Evolutionary conservation across 192 early-diverging fungal species (phyloP).

Genomic region (Gonapodya prolifera): DNA sequence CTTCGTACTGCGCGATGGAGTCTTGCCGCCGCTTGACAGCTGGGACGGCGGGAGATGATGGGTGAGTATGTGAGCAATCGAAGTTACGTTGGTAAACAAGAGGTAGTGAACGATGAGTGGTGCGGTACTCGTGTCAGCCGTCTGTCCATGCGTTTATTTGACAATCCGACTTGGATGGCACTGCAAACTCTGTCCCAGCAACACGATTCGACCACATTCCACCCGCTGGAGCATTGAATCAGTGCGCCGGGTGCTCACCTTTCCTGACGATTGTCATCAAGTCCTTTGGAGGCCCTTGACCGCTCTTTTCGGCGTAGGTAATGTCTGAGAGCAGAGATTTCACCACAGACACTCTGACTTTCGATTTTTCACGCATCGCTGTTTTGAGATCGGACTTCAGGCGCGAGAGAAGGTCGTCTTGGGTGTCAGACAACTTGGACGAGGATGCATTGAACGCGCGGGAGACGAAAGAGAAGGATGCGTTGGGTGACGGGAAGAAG

Average conservation of each 20-base stretch:
- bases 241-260: not conserved
- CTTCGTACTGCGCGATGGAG: conserved; percentile 49
- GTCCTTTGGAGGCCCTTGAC: not conserved
- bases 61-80: conserved; percentile 8
- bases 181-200: not conserved
- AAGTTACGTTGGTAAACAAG: not conserved
- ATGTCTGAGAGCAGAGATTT: conserved; percentile 69
- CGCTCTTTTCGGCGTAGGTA: conserved; percentile 61
- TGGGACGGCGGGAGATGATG: conserved; percentile 37
- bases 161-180: not conserved
- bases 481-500: not conserved
- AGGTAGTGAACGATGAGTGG: not conserved
- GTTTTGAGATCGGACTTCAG: conserved; percentile 71
- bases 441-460: too few species aligned
- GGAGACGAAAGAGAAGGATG: not conserved
- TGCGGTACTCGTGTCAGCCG: not conserved
- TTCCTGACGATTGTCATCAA: not conserved
- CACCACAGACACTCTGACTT: conserved; percentile 42
- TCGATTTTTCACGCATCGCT: conserved; percentile 64
- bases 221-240: too few species aligned
- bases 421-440: too few species aligned
- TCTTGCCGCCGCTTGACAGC: conserved; percentile 75
- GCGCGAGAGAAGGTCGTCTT: conserved; percentile 16
- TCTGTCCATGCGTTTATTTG: not conserved
- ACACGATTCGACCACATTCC: not conserved